Base-by-base conservation (phyloP, 345 rosid genomes). In the Eucalyptus sp. region DNA sequence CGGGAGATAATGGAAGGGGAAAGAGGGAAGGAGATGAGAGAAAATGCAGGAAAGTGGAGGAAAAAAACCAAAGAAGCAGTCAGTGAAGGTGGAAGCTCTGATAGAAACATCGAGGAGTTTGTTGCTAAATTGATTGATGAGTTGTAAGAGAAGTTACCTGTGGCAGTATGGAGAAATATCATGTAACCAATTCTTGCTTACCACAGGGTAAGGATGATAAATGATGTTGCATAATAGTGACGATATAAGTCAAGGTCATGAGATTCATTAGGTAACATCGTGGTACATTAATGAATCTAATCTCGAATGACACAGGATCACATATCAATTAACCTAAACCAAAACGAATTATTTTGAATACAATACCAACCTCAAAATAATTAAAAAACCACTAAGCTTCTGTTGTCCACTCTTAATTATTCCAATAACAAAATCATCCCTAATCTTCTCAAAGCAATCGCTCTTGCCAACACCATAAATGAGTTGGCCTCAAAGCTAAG, bases 21-120 rank as follows among this genome's bases (percentile, higher is more conserved):
- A 12, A 79, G 68, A 6, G 86, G 91, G 49, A 79, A 31, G 49
- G 88, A 31, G 60, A 86, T 80, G 10, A 87, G 60, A 58, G 68
- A 22, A 29, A 91, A 90, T 86, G 64, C 89, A 3, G 76, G 64
- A 46, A 90, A 87, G 46, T 90, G 90, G 89, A 90, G 86, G 81
- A 71, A 71, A 37, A 71, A 18, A 18, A 71, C 46, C 81, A 33
- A 33, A 37, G 81, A 71, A 71, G 46, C 81, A 33, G 81, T 33
- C 81, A 33, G 25, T 71, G 46, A 71, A 33, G 81, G 81, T 18
- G 25, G 81, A 71, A 71, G 44, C 81, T 71, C 81, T 33, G 81
- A 71, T 10, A 33, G 46, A 71, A 71, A 71, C 46, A 71, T 71
- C 25, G 24, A 33, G 81, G 81, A 71, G 46, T 71, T 71, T 9